Conservation (phyloP, 2,329 filamentous ascomycete species). For the Cephalotrichum gorgonifer region DNA sequence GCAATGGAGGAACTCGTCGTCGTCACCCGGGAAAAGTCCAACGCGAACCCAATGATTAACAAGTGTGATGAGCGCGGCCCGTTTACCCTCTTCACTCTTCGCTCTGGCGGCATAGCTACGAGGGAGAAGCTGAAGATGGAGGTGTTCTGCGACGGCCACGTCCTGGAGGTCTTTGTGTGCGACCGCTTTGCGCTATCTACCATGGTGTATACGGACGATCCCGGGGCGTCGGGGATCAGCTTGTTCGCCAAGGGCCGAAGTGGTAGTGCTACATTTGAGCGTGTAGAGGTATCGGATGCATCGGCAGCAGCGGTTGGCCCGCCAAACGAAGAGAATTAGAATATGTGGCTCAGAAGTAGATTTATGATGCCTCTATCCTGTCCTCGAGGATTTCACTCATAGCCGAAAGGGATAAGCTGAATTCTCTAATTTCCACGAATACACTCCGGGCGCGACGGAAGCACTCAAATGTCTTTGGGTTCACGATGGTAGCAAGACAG, state of each 20-base stretch:
- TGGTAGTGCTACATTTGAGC: too few species aligned
- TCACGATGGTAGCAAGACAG: neutral
- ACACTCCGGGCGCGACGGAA: neutral
- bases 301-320: too few species aligned
- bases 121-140: conserved; percentile 27
- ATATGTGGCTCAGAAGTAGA: too few species aligned
- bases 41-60: conserved; percentile 19
- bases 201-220: conserved; percentile 18
- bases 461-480: neutral
- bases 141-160: conserved; percentile 28
- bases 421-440: neutral
- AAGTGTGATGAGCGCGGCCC: conserved; percentile 25
- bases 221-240: neutral
- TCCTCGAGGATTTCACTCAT: neutral
- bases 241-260: too few species aligned
- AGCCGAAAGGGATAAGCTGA: neutral
- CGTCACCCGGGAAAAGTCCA: conserved; percentile 19
- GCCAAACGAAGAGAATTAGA: too few species aligned
- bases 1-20: conserved; percentile 22
- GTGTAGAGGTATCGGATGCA: too few species aligned
- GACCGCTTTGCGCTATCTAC: conserved; percentile 28
- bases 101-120: conserved; percentile 8
- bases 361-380: too few species aligned
- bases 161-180: conserved; percentile 35
- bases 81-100: conserved; percentile 32